Conservation (phyloP, 805 yeast genomes). For the Teunomyces gatunensis region DNA sequence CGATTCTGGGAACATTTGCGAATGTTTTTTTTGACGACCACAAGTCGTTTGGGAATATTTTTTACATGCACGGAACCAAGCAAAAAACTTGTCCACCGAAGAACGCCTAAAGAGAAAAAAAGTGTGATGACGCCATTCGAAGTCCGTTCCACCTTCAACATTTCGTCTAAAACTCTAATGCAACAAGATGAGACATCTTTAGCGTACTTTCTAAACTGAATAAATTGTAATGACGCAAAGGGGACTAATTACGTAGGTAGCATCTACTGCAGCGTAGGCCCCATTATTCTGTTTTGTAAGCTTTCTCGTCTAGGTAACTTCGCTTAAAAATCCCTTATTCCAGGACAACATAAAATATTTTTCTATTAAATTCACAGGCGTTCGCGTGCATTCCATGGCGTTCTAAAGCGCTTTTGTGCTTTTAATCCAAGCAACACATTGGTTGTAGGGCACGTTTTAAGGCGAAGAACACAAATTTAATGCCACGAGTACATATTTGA, state of each 20-base stretch:
- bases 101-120: not conserved
- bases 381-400: not conserved
- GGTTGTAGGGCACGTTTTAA: not conserved
- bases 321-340: not conserved
- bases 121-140: not conserved
- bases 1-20: not conserved
- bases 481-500: not conserved
- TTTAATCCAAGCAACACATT: not conserved
- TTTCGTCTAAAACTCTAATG: not conserved
- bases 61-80: conserved; percentile 3
- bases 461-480: not conserved
- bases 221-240: too few relatives aligned
- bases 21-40: not conserved
- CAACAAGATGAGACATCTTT: too few relatives aligned
- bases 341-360: not conserved
- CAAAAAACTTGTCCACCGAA: not conserved
- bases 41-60: not conserved
- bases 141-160: not conserved
- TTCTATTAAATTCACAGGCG: not conserved
- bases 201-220: not conserved
- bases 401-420: not conserved
- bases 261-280: not conserved
- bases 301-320: not conserved
- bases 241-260: too few relatives aligned
- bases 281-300: not conserved